Evolutionary conservation across 1,284 basidiomycete genomes (phyloP), one percentile per base, ranked within the genome.

Genomic region (Ustilago xerochloae): DNA sequence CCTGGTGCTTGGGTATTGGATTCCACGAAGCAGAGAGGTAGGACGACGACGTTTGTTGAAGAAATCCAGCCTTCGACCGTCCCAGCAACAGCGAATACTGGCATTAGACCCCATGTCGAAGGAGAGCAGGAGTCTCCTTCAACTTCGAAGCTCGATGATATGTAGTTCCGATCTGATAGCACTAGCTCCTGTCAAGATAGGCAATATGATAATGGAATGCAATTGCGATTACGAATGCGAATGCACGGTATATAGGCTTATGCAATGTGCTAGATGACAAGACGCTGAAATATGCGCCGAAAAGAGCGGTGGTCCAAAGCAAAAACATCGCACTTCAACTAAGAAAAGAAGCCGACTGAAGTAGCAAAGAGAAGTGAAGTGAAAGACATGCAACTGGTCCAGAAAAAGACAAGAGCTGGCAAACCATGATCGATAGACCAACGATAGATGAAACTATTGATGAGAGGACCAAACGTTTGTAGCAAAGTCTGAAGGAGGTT

Each of bases 1-100:
- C 77, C 77, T 4, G 77, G 75, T 9, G 63, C 75, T 24, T 74
- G 64, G 59, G 58, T 54, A 7, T 20, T 78, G 29, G 77, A 78
- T 28, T 50, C 52, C 15, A 66, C 51, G 6, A 58, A 63, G 22
- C 77, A 78, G 46, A 62, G 74, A n/a, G 67, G 67, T 33, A 48
- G 59, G 32, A 49, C 63, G 13, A 52, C 61, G 2, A 73, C 65
- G 10, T 67, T 73, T 51, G 57, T 64, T 6, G 55, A 69, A 32
- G 60, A 56, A n/a, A 30, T 46, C 10, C 18, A 48, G 4, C 22
- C 38, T 32, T 16, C 61, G 7, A 22, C 36, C 1, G 33, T 6
- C 20, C 12, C 51, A 13, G 36, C 50, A 7, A 18, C 46, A 13
- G 56, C 28, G 18, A 26, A 24, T 12, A 15, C 22, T 26, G 41